Evolutionary conservation across 192 early-diverging fungal species (phyloP), one percentile per base, ranked within the genome.

Genomic region (Kappamyces sp.): DNA sequence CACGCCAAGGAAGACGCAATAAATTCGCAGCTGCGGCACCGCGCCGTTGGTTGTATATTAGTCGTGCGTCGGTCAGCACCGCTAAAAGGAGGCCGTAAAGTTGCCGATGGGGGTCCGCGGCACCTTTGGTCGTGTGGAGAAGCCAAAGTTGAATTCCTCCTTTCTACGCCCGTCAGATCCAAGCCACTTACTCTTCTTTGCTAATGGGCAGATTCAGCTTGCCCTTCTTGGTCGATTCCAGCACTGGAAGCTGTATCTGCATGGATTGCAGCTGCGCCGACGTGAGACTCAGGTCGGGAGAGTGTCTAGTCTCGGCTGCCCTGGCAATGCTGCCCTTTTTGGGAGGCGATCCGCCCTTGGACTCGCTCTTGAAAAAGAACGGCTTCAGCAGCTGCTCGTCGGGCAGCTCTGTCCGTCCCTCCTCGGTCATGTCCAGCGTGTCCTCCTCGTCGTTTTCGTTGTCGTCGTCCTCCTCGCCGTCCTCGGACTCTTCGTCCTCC

Each of bases 401-500:
- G 23, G 23, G 23, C 23, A 23, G 23, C 23, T 23, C 23, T 23
- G 23, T 23, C 15, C 15, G 9, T 52, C 15, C 10, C 10, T 52
- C 15, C 15, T 39, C 9, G 41, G 10, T 44, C 31, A 44, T 31
- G 10, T 23, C 23, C 23, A 23, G 23, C 23, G 23, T 23, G 23
- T 70, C 74, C 3, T 75, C 75, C 1, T 77, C 69, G 43, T 70
- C 65, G 3, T 72, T 57, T 10, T 47, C 42, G 44, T 78, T 73
- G 62, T 70, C 70, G 49, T 75, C 76, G 33, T 73, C 70, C 8
- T 68, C 76, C 50, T 75, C 76, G 40, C 68, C 75, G 10, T 67
- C 69, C 3, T 69, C 35, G 10, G 38, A 47, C 39, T 76, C 74
- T 13, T 40, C 40, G 46, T 9, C 35, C 40, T 67, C 68, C n/a